Evolutionary conservation across 768 basidiomycete species (phyloP).

Genomic region (Tulasnella sp.): DNA sequence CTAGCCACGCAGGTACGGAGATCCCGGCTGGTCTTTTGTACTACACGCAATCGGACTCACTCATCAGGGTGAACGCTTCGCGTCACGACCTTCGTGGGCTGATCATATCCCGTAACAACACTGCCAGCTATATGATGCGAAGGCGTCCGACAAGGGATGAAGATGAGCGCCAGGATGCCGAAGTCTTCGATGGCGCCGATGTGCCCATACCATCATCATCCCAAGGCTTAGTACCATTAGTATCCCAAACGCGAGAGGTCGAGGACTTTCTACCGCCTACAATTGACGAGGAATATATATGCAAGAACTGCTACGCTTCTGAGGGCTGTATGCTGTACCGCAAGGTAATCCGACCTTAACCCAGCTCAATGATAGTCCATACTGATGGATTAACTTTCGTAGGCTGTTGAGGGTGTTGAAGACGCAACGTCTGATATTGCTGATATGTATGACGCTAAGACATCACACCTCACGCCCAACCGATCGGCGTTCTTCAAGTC

Average conservation of each 20-base stretch:
- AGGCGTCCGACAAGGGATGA: constrained; percentile 26
- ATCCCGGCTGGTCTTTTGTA: constrained; percentile 79
- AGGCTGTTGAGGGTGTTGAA: constrained; percentile 60
- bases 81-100: constrained; percentile 78
- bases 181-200: constrained; percentile 12
- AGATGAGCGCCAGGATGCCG: neutral
- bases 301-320: constrained; percentile 68
- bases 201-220: neutral
- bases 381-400: constrained; percentile 12
- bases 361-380: neutral
- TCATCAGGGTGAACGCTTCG: constrained; percentile 67
- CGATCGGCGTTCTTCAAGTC: constrained; percentile 74
- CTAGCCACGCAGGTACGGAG: constrained; percentile 40
- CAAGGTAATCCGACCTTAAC: constrained; percentile 37
- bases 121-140: constrained; percentile 65
- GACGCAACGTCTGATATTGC: constrained; percentile 39
- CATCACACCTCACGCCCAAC: constrained; percentile 56
- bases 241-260: constrained; percentile 14
- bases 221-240: neutral
- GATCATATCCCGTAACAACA: constrained; percentile 69
- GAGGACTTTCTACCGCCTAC: constrained; percentile 69
- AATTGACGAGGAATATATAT: constrained; percentile 68
- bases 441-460: constrained; percentile 65
- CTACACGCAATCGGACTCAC: constrained; percentile 86
- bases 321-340: constrained; percentile 94